A percentile compares a stretch with the other conserved stretches of the same genome.
Evolutionary conservation across 192 early-diverging fungal genomes (phyloP).

Genomic region (Entophlyctis helioformis): DNA sequence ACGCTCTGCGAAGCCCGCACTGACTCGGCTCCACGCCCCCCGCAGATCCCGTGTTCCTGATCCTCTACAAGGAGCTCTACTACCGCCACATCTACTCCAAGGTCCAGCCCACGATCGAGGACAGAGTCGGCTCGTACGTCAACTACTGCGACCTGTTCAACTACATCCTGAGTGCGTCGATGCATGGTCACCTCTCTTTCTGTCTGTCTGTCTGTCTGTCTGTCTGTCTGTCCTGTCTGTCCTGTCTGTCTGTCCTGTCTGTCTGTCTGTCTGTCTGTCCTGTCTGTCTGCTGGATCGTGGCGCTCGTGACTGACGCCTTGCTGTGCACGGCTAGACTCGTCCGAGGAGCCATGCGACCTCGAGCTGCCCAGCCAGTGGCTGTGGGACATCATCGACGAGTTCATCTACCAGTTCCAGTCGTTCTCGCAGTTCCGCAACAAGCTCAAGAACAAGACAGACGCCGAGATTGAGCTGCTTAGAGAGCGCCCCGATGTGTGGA

Average conservation of each 20-base stretch:
- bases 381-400: conserved; percentile 99
- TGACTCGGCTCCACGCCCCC: background rate
- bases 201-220: too few relatives aligned
- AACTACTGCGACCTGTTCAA: conserved; percentile 98
- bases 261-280: too few relatives aligned
- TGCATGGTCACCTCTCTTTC: background rate
- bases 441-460: conserved; percentile 63
- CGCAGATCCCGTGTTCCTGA: conserved; percentile 76
- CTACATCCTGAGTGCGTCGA: conserved; percentile 73
- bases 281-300: too few relatives aligned
- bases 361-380: conserved; percentile 96
- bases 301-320: too few relatives aligned
- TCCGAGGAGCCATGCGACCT: conserved; percentile 64
- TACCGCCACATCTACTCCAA: conserved; percentile 94
- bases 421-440: conserved; percentile 89
- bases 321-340: too few relatives aligned
- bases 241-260: too few relatives aligned
- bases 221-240: too few relatives aligned
- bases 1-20: background rate
- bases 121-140: conserved; percentile 83
- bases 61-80: conserved; percentile 92
- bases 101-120: conserved; percentile 76
- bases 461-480: conserved; percentile 73
- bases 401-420: conserved; percentile 99
- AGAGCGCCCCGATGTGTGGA: conserved; percentile 76